These are phyloP conservation scores for Apiospora rasikravindrae DNA, from an alignment of 2,329 filamentous ascomycete species.

Conservation along the genomic window DNA sequence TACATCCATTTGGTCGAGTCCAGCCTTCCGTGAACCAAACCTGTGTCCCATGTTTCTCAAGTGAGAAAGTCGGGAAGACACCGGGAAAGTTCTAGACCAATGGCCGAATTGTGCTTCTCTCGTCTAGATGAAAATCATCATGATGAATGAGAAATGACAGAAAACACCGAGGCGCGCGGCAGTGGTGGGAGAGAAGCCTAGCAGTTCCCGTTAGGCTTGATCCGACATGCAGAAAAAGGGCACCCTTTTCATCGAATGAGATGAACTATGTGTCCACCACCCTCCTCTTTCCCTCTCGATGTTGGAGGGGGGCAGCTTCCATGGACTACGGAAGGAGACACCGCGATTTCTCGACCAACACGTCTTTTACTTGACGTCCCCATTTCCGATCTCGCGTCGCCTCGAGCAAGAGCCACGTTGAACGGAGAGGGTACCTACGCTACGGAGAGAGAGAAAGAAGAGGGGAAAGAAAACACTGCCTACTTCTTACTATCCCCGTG, in stretches of 20 bases:
- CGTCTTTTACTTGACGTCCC: neutral
- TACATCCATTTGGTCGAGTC: neutral
- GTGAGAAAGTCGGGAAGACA: neutral
- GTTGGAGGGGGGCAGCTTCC: neutral
- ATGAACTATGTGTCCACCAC: slow-evolving; percentile 15
- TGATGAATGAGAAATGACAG: neutral
- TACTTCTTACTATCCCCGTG: neutral
- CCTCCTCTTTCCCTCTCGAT: neutral
- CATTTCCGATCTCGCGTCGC: neutral
- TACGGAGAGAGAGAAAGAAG: neutral
- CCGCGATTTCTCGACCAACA: neutral
- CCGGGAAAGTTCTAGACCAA: neutral
- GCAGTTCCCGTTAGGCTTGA: neutral
- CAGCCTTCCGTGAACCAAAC: neutral
- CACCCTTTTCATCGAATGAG: neutral
- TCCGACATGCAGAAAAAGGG: slow-evolving; percentile 3
- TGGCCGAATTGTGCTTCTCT: neutral
- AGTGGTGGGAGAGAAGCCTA: neutral
- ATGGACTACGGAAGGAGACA: neutral
- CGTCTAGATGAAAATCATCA: neutral
- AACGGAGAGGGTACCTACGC: neutral
- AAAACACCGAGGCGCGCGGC: neutral
- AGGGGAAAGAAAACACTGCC: slow-evolving; percentile 10
- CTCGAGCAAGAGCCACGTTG: neutral
- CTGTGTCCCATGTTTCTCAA: neutral